Evolutionary conservation across 1,284 basidiomycete genomes (phyloP), one percentile per base, ranked within the genome.

Genomic region (Ustilago curta): DNA sequence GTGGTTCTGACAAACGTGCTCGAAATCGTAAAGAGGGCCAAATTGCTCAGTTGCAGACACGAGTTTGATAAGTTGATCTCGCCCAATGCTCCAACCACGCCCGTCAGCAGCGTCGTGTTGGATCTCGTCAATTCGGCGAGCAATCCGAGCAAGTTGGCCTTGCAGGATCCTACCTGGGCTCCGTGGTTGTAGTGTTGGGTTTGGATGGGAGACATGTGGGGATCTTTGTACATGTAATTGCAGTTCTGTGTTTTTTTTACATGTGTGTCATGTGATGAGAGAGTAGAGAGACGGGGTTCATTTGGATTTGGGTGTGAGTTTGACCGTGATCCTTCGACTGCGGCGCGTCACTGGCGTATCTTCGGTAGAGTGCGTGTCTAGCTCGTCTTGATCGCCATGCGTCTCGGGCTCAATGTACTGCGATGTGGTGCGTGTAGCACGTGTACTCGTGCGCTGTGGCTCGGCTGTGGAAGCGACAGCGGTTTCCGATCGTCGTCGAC

Each of bases 21-120:
- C 6, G 89, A 89, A 23, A 89, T 98, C 53, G 91, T 95, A 70
- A 92, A 93, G 83, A 89, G 92, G 55, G 93, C 94, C 8, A 93
- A 94, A 85, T 88, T 91, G 0, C 89, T 97, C 88, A 90, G 91
- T 18, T 95, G 93, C 86, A 93, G 93, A 85, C 85, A 90, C 40
- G 93, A 94, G 81, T 88, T 92, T 54, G 92, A 93, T 67, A 90
- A 90, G 86, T n/a, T n/a, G n/a, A n/a, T n/a, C n/a, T n/a, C n/a
- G n/a, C n/a, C n/a, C n/a, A n/a, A n/a, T n/a, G n/a, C n/a, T n/a
- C n/a, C n/a, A n/a, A n/a, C 59, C 2, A 59, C 67, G 19, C 78
- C 80, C 3, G 76, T 80, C 14, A 88, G 92, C 63, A 92, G 94
- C 82, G 92, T 93, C 1, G 91, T 95, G 51, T 91, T 92, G 16